Evolutionary conservation across 2,329 filamentous ascomycete genomes (phyloP).

Genomic region (Dothideomycetidae sp.): DNA sequence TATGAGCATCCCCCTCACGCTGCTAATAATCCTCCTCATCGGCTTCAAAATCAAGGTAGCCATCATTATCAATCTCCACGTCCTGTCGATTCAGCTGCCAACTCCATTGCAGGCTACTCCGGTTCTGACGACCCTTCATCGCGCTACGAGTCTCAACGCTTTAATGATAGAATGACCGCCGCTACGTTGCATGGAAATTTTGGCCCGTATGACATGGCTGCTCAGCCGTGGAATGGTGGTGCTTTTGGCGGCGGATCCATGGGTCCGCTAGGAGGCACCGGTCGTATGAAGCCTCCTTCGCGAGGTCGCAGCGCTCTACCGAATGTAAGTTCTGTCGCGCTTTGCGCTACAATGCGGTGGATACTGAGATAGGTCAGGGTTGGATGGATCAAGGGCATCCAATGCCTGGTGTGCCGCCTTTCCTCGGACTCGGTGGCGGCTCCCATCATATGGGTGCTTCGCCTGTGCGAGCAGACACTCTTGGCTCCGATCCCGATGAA

Average conservation of each 20-base stretch:
- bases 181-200: slow-evolving; percentile 44
- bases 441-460: slow-evolving; percentile 18
- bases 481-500: slow-evolving; percentile 47
- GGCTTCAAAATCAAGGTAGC: slow-evolving; percentile 48
- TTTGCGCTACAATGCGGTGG: slow-evolving; percentile 8
- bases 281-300: slow-evolving; percentile 41
- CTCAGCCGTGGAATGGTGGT: slow-evolving; percentile 69
- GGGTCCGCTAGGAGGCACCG: slow-evolving; percentile 44
- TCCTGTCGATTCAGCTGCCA: slow-evolving; percentile 52
- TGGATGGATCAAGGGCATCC: slow-evolving; percentile 45
- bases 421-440: slow-evolving; percentile 29
- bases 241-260: slow-evolving; percentile 53
- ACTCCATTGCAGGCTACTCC: slow-evolving; percentile 55
- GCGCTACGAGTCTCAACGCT: slow-evolving; percentile 37
- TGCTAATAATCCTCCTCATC: slow-evolving; percentile 58
- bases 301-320: slow-evolving; percentile 50
- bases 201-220: slow-evolving; percentile 51
- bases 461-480: slow-evolving; percentile 31
- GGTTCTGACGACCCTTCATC: slow-evolving; percentile 49
- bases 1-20: slow-evolving; percentile 60
- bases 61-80: slow-evolving; percentile 58
- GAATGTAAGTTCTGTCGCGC: slow-evolving; percentile 44
- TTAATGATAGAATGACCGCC: slow-evolving; percentile 42
- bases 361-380: too few species aligned
- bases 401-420: slow-evolving; percentile 29